These are phyloP conservation scores for Russula foetens DNA, from an alignment of 768 basidiomycete genomes.

Conservation along the genomic window DNA sequence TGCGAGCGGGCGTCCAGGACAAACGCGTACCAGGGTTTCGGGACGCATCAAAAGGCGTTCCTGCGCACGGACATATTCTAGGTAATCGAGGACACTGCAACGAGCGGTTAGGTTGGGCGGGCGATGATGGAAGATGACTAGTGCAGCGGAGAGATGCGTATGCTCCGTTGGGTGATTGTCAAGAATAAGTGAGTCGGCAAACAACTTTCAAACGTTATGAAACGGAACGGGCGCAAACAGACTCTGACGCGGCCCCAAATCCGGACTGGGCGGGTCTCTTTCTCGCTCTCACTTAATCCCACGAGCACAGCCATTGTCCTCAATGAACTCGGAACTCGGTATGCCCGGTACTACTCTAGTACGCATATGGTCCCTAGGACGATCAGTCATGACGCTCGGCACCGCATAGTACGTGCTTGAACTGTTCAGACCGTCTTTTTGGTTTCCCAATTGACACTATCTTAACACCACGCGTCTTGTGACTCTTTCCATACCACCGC, in stretches of 20 bases:
- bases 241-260: neutral
- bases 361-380: neutral
- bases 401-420: neutral
- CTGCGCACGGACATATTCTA: neutral
- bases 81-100: neutral
- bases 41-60: neutral
- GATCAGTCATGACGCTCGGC: neutral
- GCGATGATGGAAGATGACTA: conserved; percentile 7
- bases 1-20: neutral
- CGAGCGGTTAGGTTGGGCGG: neutral
- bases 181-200: neutral
- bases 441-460: no score
- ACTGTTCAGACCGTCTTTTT: no score
- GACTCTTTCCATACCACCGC: no score
- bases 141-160: neutral
- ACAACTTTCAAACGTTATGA: no score
- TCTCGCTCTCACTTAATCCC: no score
- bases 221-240: neutral
- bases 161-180: neutral
- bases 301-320: neutral
- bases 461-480: no score
- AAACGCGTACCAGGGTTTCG: neutral
- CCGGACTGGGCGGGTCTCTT: neutral
- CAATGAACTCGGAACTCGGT: no score
- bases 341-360: neutral